Conservation (phyloP, 129 eudicot species). For the Arctium lappa region DNA sequence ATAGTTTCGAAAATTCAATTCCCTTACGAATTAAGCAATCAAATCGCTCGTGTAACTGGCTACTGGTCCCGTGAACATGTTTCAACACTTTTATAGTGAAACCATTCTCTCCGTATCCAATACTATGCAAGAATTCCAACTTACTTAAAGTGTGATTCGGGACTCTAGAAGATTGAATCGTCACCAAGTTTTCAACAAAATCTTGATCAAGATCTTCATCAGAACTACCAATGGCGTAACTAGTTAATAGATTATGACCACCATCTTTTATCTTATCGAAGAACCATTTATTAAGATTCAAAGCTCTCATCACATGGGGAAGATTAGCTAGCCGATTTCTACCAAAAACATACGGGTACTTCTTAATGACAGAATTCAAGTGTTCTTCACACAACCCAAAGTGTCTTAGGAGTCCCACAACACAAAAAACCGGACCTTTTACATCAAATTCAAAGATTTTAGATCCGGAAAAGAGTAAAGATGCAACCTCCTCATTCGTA, state of each 20-base stretch:
- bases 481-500: conserved; percentile 38
- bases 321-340: conserved; percentile 55
- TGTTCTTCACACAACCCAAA: conserved; percentile 40
- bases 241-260: conserved; percentile 39
- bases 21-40: conserved; percentile 53
- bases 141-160: conserved; percentile 33
- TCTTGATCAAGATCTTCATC: conserved; percentile 46
- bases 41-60: conserved; percentile 49
- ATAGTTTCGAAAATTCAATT: conserved; percentile 54
- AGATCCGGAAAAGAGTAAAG: conserved; percentile 43
- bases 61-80: conserved; percentile 38
- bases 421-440: conserved; percentile 40
- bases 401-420: conserved; percentile 45
- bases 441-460: conserved; percentile 40
- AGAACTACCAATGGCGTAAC: conserved; percentile 27
- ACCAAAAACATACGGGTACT: conserved; percentile 63
- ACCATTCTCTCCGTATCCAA: conserved; percentile 69
- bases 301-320: conserved; percentile 58
- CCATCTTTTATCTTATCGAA: conserved; percentile 45
- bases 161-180: conserved; percentile 33
- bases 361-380: conserved; percentile 21
- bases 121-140: conserved; percentile 56
- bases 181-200: conserved; percentile 34
- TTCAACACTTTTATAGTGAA: conserved; percentile 37
- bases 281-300: conserved; percentile 75